These are phyloP conservation scores for Arabis alpina DNA, from an alignment of 345 rosid genomes.

Conservation along the genomic window DNA sequence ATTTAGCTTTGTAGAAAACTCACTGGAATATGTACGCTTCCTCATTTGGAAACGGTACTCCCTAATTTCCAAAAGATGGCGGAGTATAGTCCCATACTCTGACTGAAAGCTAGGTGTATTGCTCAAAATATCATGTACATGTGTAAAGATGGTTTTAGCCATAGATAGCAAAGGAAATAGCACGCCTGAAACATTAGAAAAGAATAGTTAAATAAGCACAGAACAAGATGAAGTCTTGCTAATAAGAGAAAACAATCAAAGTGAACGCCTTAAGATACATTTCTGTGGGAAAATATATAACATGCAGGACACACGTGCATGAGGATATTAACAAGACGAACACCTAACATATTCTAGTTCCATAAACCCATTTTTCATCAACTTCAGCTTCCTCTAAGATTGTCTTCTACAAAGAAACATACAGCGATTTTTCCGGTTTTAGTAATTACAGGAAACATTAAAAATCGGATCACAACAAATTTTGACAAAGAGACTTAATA, in stretches of 20 bases:
- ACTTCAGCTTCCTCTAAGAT: slow-evolving; percentile 27
- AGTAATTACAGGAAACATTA: slow-evolving; percentile 13
- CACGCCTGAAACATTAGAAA: slow-evolving; percentile 54
- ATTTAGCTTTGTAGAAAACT: slow-evolving; percentile 44
- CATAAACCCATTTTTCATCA: slow-evolving; percentile 15
- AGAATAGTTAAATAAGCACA: slow-evolving; percentile 15
- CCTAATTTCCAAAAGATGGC: slow-evolving; percentile 67
- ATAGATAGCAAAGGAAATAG: slow-evolving; percentile 58
- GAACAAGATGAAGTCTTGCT: slow-evolving; percentile 23
- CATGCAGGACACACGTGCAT: slow-evolving; percentile 25
- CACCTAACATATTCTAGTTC: slow-evolving; percentile 8
- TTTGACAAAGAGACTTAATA: slow-evolving; percentile 21
- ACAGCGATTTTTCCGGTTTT: not conserved
- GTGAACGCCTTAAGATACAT: slow-evolving; percentile 24
- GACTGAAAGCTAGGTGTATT: slow-evolving; percentile 78
- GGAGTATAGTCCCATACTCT: slow-evolving; percentile 80
- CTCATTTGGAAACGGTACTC: slow-evolving; percentile 83
- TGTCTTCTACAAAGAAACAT: slow-evolving; percentile 16
- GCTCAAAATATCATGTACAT: slow-evolving; percentile 71
- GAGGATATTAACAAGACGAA: slow-evolving; percentile 22
- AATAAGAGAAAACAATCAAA: slow-evolving; percentile 18
- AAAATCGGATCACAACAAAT: not conserved
- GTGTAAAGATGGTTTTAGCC: slow-evolving; percentile 41
- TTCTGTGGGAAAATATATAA: slow-evolving; percentile 5
- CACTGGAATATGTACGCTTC: slow-evolving; percentile 66